Conservation (phyloP, 441 rosid genomes). For the Flueggea neowawraea region DNA sequence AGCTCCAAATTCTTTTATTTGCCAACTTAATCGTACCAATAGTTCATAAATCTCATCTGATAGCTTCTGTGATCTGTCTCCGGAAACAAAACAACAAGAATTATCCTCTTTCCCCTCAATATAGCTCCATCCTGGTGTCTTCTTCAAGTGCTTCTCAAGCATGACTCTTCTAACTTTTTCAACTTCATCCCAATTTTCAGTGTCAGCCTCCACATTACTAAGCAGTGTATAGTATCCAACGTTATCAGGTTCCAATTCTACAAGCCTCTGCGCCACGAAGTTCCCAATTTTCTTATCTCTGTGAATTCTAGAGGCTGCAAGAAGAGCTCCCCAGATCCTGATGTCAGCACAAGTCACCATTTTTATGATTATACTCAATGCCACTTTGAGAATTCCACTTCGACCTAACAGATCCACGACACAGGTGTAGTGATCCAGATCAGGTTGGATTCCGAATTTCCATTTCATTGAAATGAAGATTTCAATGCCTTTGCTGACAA, state of each 20-base stretch:
- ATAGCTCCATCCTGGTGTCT: slow-evolving; percentile 19
- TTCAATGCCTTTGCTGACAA: slow-evolving; percentile 19
- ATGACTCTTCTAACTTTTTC: slow-evolving; percentile 16
- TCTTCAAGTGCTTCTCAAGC: slow-evolving; percentile 14
- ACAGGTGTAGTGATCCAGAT: slow-evolving; percentile 16
- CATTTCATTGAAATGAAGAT: slow-evolving; percentile 15
- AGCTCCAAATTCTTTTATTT: neutral
- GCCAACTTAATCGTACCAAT: slow-evolving; percentile 12
- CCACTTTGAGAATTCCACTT: slow-evolving; percentile 12
- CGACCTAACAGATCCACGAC: slow-evolving; percentile 21
- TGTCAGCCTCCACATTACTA: slow-evolving; percentile 14
- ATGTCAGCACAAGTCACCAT: slow-evolving; percentile 9
- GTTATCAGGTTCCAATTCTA: slow-evolving; percentile 12
- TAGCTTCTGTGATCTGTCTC: slow-evolving; percentile 9
- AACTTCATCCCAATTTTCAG: slow-evolving; percentile 9
- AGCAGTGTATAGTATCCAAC: slow-evolving; percentile 11
- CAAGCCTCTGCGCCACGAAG: slow-evolving; percentile 10
- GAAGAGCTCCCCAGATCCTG: slow-evolving; percentile 16
- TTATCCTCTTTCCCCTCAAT: slow-evolving; percentile 7
- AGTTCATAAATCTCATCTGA: slow-evolving; percentile 17
- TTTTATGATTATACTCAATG: slow-evolving; percentile 8
- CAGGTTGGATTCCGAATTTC: slow-evolving; percentile 7
- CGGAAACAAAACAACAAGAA: slow-evolving; percentile 7
- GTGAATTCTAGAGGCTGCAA: slow-evolving; percentile 15
- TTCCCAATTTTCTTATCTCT: slow-evolving; percentile 10